Base-by-base conservation (phyloP, 2,329 filamentous ascomycete species). In the Phoma herbarum region DNA sequence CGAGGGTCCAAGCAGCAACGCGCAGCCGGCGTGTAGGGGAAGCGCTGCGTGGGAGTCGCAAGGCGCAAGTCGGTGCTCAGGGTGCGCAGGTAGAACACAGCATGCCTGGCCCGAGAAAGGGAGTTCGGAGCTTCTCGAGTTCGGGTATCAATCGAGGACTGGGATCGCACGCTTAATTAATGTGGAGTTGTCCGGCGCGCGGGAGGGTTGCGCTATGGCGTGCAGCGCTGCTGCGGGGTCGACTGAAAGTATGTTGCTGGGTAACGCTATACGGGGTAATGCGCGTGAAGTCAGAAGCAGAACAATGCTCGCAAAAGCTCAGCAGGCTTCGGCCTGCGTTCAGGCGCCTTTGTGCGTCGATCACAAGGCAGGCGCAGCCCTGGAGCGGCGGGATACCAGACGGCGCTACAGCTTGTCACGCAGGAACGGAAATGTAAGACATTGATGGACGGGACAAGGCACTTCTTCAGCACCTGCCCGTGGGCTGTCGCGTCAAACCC, bases 171-270 rank as follows among this genome's bases (percentile, higher is more conserved):
- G 63, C 59, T 62, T 60, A 70, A 71, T 73, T 73, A 71, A 71
- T 73, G 70, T 72, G 62, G 70, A 68, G 64, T 64, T 54, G 60
- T 56, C 62, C 56, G 65, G 65, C 62, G 63, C 64, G 68, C 64
- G 59, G 67, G 41, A 26, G 12, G 41, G 41, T 26, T 43, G 22
- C 41, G 66, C 64, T 68, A 65, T 64, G 53, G 50, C 44, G 43
- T 62, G 60, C 55, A 63, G 57, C 50, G 62, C 60, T 37, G 62
- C 62, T 43, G 63, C 64, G 60, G 57, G 59, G 64, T 61, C 52
- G 16, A 16, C 37, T 22, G n/a, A 9, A 23, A 26, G 35, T 58
- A 59, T 53, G 50, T 45, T 59, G 41, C 56, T 46, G 46, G 39
- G 41, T 59, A 59, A 54, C 56, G 56, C 50, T 59, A 25, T 50